Base-by-base conservation (phyloP, 371 early-diverging fungal genomes). In the Circinella minor region DNA sequence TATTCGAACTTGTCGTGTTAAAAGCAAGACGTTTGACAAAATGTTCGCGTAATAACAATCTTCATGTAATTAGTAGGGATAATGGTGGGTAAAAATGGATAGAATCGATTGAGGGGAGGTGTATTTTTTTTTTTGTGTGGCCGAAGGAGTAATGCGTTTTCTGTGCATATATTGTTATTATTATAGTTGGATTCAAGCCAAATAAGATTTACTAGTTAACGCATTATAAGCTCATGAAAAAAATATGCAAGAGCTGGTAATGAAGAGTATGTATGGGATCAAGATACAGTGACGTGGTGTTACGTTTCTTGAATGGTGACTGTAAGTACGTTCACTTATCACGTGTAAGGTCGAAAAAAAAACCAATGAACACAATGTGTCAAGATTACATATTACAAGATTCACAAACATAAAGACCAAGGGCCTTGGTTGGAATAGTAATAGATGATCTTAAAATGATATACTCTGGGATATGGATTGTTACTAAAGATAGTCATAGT, bases 191-290 rank as follows among this genome's bases (percentile, higher is more conserved):
- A 67, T 77, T 20, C 70, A 71, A n/a, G 83, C 88, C 20, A 91
- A 89, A 74, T 84, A 89, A 61, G 77, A 78, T 2, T 74, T 84
- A 3, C 77, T 96, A 8, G 82, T 76, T 15, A 78, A 78, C 15
- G 97, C 97, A 0, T 75, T 86, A 14, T 74, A 71, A 4, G 76
- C 84, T 36, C 97, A 97, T 74, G 80, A 81, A n/a, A 81, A n/a
- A 67, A 75, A 13, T 91, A 92, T 68, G 84, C 91, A 5, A 69
- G 67, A 38, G 82, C 83, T n/a, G 91, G 93, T 3, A 85, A 90
- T 13, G 75, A 90, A 9, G 96, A 96, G 0, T 74, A 83, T 60
- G 97, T 94, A 0, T 83, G 91, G 43, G 97, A 97, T 75, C 87
- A 96, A 10, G 96, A 97, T 71, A 67, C 96, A 15, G 66, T 97